A percentile compares a stretch with the other conserved stretches of the same genome.
Conservation (phyloP, 805 yeast species). For the Wickerhamiella australiensis region DNA sequence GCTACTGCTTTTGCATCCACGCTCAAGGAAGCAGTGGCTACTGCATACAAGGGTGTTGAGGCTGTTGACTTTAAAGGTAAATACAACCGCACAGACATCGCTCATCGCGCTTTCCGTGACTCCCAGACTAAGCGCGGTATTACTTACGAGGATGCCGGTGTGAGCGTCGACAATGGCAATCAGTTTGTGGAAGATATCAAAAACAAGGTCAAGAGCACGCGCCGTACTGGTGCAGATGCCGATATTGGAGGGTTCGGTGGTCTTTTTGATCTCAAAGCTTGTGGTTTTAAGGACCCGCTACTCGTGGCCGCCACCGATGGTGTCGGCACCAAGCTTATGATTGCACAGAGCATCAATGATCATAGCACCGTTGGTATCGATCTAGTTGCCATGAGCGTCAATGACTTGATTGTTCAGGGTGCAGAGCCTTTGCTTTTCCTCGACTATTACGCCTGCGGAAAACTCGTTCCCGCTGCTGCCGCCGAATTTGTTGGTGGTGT, state of each 20-base stretch:
- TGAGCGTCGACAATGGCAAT: conserved; percentile 93
- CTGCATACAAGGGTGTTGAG: conserved; percentile 77
- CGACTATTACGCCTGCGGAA: conserved; percentile 94
- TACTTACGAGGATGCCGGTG: conserved; percentile 94
- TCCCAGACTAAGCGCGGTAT: conserved; percentile 33
- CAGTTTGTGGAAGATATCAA: conserved; percentile 80
- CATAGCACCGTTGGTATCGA: conserved; percentile 99
- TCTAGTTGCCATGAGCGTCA: conserved; percentile 97
- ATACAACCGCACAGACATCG: conserved; percentile 86
- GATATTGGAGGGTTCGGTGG: conserved; percentile 99
- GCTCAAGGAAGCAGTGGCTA: conserved; percentile 67
- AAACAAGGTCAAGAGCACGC: conserved; percentile 79
- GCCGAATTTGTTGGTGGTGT: conserved; percentile 88
- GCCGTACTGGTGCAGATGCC: conserved; percentile 92
- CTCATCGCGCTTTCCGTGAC: conserved; percentile 79
- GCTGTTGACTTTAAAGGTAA: conserved; percentile 59
- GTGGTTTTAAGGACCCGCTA: conserved; percentile 67
- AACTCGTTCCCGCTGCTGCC: conserved; percentile 71
- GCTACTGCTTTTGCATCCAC: conserved; percentile 73
- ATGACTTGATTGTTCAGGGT: conserved; percentile 96
- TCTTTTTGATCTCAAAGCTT: conserved; percentile 74
- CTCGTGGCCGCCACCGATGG: conserved; percentile 98
- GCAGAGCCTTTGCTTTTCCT: conserved; percentile 94
- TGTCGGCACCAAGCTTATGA: conserved; percentile 91
- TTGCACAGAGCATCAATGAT: conserved; percentile 79